These are phyloP conservation scores for Lentinula detonsa DNA, from an alignment of 768 basidiomycete species.

Conservation along the genomic window DNA sequence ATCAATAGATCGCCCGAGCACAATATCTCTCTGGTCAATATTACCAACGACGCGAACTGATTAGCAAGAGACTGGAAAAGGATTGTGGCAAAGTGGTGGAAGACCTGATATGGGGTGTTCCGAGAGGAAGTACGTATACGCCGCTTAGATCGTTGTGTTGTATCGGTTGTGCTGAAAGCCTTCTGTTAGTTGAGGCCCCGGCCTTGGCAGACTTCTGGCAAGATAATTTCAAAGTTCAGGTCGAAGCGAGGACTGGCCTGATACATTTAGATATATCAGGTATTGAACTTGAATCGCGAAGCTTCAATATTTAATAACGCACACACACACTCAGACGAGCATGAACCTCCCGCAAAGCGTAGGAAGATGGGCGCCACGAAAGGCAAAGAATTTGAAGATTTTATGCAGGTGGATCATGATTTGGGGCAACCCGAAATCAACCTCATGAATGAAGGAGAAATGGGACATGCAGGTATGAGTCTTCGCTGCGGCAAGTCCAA, in stretches of 20 bases:
- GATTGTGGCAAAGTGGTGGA: slow-evolving; percentile 47
- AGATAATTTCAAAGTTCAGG: slow-evolving; percentile 62
- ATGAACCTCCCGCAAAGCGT: slow-evolving; percentile 41
- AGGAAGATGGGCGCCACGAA: slow-evolving; percentile 16
- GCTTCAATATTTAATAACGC: neutral
- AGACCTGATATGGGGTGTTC: slow-evolving; percentile 62
- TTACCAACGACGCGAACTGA: slow-evolving; percentile 41
- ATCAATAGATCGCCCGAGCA: slow-evolving; percentile 48
- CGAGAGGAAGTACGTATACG: slow-evolving; percentile 48
- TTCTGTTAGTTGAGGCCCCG: slow-evolving; percentile 51
- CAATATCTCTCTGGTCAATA: slow-evolving; percentile 65
- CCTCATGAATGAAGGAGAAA: neutral
- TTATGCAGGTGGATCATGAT: slow-evolving; percentile 7
- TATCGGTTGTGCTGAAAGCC: neutral
- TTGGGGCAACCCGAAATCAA: neutral
- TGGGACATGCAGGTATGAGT: neutral
- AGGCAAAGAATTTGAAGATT: slow-evolving; percentile 5
- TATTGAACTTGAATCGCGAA: slow-evolving; percentile 7
- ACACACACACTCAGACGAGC: slow-evolving; percentile 25
- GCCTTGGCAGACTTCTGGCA: slow-evolving; percentile 72
- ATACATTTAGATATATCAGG: slow-evolving; percentile 33
- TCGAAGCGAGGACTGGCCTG: slow-evolving; percentile 51
- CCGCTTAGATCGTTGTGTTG: neutral
- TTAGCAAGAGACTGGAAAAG: slow-evolving; percentile 51
- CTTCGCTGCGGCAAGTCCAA: neutral